Percentiles rank a stretch among this genome's conserved stretches.
Conservation (phyloP, 2,329 filamentous ascomycete genomes). For the Pseudogymnoascus sp. region DNA sequence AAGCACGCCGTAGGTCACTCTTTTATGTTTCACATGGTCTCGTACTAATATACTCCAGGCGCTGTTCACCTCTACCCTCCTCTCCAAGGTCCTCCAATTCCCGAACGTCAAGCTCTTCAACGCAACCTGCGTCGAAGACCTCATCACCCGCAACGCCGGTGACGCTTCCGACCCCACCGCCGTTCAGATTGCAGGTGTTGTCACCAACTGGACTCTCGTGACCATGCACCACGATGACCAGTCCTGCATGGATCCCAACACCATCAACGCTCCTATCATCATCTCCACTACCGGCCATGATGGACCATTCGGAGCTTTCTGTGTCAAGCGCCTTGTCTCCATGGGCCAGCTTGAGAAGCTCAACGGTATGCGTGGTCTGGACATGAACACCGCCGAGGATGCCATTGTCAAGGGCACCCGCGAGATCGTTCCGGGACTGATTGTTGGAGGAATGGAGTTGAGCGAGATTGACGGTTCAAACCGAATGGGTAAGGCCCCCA, state of each 20-base stretch:
- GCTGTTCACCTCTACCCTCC: conserved; percentile 79
- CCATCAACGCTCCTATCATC: conserved; percentile 83
- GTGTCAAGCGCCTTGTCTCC: conserved; percentile 79
- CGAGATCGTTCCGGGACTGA: conserved; percentile 78
- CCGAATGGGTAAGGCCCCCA: conserved; percentile 57
- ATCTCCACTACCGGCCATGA: conserved; percentile 90
- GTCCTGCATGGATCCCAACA: conserved; percentile 95
- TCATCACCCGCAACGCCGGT: conserved; percentile 64
- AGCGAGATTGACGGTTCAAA: conserved; percentile 86
- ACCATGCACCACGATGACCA: conserved; percentile 82
- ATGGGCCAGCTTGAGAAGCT: conserved; percentile 79
- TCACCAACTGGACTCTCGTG: conserved; percentile 94
- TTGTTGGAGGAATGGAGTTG: conserved; percentile 93
- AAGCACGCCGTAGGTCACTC: conserved; percentile 60
- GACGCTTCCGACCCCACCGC: conserved; percentile 34
- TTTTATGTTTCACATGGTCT: neutral
- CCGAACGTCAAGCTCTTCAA: conserved; percentile 97
- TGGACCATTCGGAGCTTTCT: conserved; percentile 84
- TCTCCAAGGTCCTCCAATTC: conserved; percentile 74
- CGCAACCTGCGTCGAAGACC: conserved; percentile 82
- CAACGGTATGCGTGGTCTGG: conserved; percentile 84
- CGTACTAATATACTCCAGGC: conserved; percentile 33
- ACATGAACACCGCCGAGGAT: conserved; percentile 88
- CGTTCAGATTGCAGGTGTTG: conserved; percentile 75
- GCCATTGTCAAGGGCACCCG: conserved; percentile 88